phyloP scores from a whole-genome alignment of 306 rosid species.

The Cyclanthera cordifolia region DNA sequence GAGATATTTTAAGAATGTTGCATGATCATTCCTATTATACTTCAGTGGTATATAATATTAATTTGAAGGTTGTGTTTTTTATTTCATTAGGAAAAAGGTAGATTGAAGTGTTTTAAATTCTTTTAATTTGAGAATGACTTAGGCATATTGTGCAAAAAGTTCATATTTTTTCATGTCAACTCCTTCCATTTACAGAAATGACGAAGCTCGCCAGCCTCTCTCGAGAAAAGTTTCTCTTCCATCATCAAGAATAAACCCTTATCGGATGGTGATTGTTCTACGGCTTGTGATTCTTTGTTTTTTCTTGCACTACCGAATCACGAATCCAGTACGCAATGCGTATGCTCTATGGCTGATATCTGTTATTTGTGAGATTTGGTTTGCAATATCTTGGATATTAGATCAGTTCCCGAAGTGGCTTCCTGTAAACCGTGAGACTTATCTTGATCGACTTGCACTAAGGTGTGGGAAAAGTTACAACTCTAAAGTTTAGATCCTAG shows the following conservation, averaged over 20 bases:
- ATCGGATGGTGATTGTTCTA: conserved; percentile 81
- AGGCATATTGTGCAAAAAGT: not conserved
- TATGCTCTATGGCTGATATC: conserved; percentile 75
- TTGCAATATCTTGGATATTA: conserved; percentile 88
- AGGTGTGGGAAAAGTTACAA: conserved; percentile 42
- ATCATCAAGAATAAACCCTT: conserved; percentile 85
- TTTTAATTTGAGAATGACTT: not conserved
- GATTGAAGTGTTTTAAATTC: not conserved
- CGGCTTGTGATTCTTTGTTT: conserved; percentile 66
- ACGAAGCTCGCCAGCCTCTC: conserved; percentile 94
- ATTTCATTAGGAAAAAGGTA: not conserved
- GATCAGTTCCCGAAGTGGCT: conserved; percentile 99
- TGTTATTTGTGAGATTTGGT: conserved; percentile 97
- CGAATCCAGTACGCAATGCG: conserved; percentile 91
- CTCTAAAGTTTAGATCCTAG: not conserved
- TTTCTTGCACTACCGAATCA: conserved; percentile 87
- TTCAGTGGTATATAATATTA: not conserved
- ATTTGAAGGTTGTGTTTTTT: not conserved
- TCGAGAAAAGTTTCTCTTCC: conserved; percentile 91
- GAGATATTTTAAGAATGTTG: not conserved
- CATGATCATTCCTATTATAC: no score
- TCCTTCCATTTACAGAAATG: conserved; percentile 44
- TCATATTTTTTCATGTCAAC: conserved; percentile 1
- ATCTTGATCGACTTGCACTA: conserved; percentile 81
- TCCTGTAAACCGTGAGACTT: conserved; percentile 92